Evolutionary conservation across 441 rosid species (phyloP).

Genomic region (Hura crepitans): DNA sequence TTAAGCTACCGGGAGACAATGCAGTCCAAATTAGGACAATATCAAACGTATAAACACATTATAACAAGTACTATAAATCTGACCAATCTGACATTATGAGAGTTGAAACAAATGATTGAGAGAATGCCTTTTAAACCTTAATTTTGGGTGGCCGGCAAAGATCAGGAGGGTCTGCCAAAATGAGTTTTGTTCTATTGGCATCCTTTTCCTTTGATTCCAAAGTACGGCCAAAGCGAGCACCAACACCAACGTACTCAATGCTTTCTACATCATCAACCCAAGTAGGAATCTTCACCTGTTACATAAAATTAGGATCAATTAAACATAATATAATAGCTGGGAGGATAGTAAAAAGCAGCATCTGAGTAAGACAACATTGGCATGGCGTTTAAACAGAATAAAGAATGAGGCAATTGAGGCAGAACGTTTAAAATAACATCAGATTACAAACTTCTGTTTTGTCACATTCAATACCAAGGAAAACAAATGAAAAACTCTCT

Average conservation of each 20-base stretch:
- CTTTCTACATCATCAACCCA: slow-evolving; percentile 73
- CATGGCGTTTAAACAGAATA: too few species aligned
- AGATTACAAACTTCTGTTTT: slow-evolving; percentile 1
- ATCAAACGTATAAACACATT: neutral
- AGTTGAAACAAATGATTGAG: slow-evolving; percentile 9
- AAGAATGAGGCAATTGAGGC: too few species aligned
- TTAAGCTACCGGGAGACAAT: slow-evolving; percentile 50
- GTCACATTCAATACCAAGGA: neutral
- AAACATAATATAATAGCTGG: neutral
- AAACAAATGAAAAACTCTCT: neutral
- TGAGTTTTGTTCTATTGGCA: slow-evolving; percentile 61
- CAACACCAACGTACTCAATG: slow-evolving; percentile 90
- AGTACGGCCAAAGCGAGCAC: slow-evolving; percentile 87
- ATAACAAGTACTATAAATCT: neutral
- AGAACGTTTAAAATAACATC: neutral
- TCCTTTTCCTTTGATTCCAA: slow-evolving; percentile 89
- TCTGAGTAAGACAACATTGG: too few species aligned
- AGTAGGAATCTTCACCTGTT: slow-evolving; percentile 87
- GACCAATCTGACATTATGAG: neutral
- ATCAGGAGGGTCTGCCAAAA: slow-evolving; percentile 85
- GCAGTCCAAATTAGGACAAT: slow-evolving; percentile 19
- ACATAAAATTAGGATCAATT: slow-evolving; percentile 10
- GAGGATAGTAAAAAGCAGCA: neutral
- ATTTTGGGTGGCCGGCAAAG: slow-evolving; percentile 57
- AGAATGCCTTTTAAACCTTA: slow-evolving; percentile 44